A percentile compares a stretch with the other conserved stretches of the same genome.
Evolutionary conservation across 441 rosid genomes (phyloP).

Genomic region (Iberis amara): DNA sequence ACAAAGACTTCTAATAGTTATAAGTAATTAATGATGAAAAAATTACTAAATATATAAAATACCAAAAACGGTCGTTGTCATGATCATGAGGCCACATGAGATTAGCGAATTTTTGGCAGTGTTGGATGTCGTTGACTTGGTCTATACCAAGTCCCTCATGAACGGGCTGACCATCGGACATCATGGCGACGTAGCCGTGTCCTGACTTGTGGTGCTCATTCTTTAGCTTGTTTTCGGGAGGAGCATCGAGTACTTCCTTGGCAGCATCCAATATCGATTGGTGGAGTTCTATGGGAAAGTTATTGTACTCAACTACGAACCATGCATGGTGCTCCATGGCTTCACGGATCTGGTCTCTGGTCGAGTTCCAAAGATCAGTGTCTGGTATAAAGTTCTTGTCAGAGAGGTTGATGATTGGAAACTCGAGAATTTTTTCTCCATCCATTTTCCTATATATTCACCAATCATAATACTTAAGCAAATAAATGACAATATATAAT

Average conservation of each 20-base stretch:
- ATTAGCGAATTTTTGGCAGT: conserved; percentile 41
- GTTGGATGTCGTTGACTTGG: conserved; percentile 35
- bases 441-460: not conserved
- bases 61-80: conserved; percentile 57
- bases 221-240: conserved; percentile 44
- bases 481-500: no score
- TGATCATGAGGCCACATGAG: conserved; percentile 58
- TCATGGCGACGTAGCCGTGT: conserved; percentile 53
- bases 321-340: conserved; percentile 53
- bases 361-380: conserved; percentile 41
- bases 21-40: no score
- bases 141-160: conserved; percentile 63
- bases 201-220: conserved; percentile 50
- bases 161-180: conserved; percentile 38
- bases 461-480: no score
- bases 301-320: conserved; percentile 41
- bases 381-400: conserved; percentile 37
- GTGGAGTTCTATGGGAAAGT: conserved; percentile 34
- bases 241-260: conserved; percentile 50
- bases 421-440: conserved; percentile 22
- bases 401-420: conserved; percentile 42
- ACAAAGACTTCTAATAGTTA: not conserved
- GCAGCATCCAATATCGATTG: conserved; percentile 28
- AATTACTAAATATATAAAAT: conserved; percentile 2
- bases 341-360: conserved; percentile 36